These are phyloP conservation scores for Chytriomyces sp. DNA, from an alignment of 192 early-diverging fungal genomes.

Conservation along the genomic window DNA sequence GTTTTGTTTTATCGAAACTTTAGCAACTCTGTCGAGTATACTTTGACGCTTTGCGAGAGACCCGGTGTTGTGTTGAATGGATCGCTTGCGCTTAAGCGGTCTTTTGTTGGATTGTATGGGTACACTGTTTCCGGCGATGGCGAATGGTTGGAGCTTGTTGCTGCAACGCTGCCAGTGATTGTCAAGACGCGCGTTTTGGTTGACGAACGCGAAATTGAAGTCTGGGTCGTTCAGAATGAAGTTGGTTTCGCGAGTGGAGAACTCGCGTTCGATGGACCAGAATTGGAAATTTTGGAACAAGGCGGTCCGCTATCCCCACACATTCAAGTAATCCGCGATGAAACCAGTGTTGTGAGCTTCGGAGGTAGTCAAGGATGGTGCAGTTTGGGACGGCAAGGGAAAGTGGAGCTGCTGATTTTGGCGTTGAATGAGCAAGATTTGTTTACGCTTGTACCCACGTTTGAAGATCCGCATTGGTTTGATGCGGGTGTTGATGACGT, in stretches of 20 bases:
- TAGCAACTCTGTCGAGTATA: constrained; percentile 49
- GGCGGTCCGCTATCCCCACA: constrained; percentile 39
- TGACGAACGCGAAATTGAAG: constrained; percentile 47
- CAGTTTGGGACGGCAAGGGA: constrained; percentile 10
- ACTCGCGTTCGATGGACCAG: constrained; percentile 62
- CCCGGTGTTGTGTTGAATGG: constrained; percentile 44
- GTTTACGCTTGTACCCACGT: constrained; percentile 57
- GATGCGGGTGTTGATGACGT: neutral
- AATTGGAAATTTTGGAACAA: constrained; percentile 37
- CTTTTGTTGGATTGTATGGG: constrained; percentile 67
- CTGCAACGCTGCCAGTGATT: constrained; percentile 66
- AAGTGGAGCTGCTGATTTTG: constrained; percentile 35
- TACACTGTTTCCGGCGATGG: constrained; percentile 47
- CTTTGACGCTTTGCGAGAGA: constrained; percentile 36
- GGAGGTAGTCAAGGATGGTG: constrained; percentile 41
- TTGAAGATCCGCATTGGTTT: constrained; percentile 52
- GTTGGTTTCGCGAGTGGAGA: constrained; percentile 47
- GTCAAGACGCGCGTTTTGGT: constrained; percentile 35
- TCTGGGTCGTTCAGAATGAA: constrained; percentile 70
- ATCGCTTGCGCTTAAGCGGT: constrained; percentile 61
- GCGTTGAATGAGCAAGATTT: constrained; percentile 39
- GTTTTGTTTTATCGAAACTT: constrained; percentile 72
- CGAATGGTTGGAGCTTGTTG: constrained; percentile 59
- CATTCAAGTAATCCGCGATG: constrained; percentile 14
- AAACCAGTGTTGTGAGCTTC: constrained; percentile 45